Evolutionary conservation across 306 rosid genomes (phyloP).

Genomic region (Sicyos baderoa): DNA sequence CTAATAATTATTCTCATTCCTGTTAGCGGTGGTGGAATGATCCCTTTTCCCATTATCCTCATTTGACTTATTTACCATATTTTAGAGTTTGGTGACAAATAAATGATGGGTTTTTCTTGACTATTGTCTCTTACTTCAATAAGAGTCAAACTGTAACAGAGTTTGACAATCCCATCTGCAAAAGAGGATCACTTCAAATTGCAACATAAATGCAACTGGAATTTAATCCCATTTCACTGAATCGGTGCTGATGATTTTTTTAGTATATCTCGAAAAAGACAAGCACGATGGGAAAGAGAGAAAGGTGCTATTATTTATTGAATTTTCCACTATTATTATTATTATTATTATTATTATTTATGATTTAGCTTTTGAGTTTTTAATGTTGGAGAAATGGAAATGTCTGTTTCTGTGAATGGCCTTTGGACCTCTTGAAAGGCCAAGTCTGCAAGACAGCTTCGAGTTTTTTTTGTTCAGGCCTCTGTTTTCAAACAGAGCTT

Average conservation of each 20-base stretch:
- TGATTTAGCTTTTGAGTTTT: neutral
- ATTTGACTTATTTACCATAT: too few species aligned
- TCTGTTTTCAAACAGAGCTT: neutral
- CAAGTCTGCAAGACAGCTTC: neutral
- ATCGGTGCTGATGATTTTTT: neutral
- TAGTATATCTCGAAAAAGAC: neutral
- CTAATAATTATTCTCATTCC: too few species aligned
- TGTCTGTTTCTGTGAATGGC: constrained; percentile 9
- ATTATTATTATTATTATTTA: neutral
- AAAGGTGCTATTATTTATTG: neutral
- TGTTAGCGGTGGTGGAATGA: too few species aligned
- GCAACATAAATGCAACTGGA: neutral
- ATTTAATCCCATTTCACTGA: neutral
- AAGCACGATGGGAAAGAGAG: neutral
- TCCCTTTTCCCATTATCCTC: too few species aligned
- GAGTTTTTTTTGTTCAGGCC: neutral
- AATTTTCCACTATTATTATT: neutral
- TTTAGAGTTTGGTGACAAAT: neutral
- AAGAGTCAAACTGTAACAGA: constrained; percentile 1
- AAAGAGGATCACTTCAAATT: neutral
- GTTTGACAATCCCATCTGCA: neutral
- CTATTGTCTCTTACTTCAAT: neutral
- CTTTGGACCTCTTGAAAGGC: constrained; percentile 18
- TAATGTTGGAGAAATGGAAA: neutral
- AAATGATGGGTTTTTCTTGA: neutral